Conservation (phyloP, 208 protist species). For the Novymonas esmeraldas region DNA sequence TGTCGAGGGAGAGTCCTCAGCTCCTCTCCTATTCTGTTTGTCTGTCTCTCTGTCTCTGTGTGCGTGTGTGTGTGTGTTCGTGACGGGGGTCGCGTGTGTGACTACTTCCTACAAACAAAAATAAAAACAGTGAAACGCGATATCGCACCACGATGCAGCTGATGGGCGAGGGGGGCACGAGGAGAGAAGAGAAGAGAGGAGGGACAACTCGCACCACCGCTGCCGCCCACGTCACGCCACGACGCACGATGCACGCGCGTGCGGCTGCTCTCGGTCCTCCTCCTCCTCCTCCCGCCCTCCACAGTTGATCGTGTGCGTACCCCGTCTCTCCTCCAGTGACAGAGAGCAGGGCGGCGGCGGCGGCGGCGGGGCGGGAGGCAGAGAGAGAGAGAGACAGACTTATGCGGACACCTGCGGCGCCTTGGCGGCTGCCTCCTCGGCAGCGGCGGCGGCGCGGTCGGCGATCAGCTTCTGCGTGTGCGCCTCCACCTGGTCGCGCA, state of each 20-base stretch:
- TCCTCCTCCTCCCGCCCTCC: no score
- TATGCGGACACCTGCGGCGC: constrained; percentile 34
- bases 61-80: neutral
- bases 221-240: no score
- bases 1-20: no score
- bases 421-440: constrained; percentile 34
- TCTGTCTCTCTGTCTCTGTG: neutral
- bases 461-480: constrained; percentile 86
- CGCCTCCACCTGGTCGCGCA: constrained; percentile 92
- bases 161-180: neutral
- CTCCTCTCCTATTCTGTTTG: no score
- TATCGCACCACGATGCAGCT: neutral
- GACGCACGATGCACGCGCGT: no score
- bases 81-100: neutral
- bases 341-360: no score
- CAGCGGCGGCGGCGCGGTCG: constrained; percentile 60
- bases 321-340: no score
- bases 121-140: neutral
- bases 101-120: neutral
- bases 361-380: no score
- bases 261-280: no score
- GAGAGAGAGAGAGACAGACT: no score
- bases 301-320: no score
- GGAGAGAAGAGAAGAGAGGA: neutral
- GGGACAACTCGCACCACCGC: neutral